phyloP scores from a whole-genome alignment of 139 green algal species.

The Asterochloris sp. region DNA sequence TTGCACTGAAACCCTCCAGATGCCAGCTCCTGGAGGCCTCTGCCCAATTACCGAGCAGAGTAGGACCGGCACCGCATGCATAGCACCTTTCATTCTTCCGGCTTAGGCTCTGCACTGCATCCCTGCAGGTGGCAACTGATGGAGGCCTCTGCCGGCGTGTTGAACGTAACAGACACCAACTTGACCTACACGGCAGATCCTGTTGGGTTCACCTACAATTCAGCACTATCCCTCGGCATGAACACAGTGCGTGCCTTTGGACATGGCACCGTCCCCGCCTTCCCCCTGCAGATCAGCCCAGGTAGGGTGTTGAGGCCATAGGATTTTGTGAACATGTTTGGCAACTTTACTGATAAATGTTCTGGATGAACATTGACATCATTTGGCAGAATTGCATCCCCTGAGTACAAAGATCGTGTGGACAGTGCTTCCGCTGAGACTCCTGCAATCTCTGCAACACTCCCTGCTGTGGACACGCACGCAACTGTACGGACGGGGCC shows the following conservation, averaged over 20 bases:
- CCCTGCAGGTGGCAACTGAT: not conserved
- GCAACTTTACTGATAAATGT: not conserved
- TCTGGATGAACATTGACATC: not conserved
- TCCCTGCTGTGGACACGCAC: not conserved
- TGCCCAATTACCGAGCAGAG: not conserved
- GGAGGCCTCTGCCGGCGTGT: not conserved
- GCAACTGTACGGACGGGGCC: not conserved
- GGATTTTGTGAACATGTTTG: not conserved
- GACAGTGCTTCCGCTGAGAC: not conserved
- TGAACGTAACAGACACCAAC: not conserved
- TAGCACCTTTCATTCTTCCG: not conserved
- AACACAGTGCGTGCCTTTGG: slow-evolving; percentile 6
- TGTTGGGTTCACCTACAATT: slow-evolving; percentile 4
- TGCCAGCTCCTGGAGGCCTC: no score
- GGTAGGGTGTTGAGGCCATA: not conserved
- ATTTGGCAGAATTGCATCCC: not conserved
- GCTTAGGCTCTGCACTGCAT: not conserved
- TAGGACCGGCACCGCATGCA: not conserved
- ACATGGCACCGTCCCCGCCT: not conserved
- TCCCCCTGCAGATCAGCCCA: not conserved
- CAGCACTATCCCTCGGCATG: not conserved
- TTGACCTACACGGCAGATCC: not conserved
- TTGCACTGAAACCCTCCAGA: no score
- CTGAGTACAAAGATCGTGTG: not conserved
- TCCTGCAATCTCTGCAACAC: not conserved